Conservation (phyloP, 2,329 filamentous ascomycete species). For the Paraphaeosphaeria sporulosa region DNA sequence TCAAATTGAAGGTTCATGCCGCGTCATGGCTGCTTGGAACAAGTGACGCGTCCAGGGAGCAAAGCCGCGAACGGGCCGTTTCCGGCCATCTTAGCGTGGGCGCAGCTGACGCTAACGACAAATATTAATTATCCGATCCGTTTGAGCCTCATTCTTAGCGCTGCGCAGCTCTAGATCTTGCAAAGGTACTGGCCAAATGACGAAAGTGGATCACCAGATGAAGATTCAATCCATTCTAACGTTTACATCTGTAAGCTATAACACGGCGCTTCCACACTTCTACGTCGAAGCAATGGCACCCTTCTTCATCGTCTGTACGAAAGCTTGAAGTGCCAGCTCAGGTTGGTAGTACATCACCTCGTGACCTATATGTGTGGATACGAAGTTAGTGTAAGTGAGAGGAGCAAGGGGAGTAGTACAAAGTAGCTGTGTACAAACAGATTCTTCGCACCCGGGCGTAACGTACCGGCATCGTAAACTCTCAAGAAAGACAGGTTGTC, state of each 20-base stretch:
- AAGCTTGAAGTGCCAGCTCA: constrained; percentile 55
- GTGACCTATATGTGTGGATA: constrained; percentile 39
- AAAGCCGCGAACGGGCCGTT: neutral
- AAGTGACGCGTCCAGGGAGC: neutral
- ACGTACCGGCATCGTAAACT: constrained; percentile 50
- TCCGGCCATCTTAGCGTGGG: neutral
- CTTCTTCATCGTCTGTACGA: constrained; percentile 56
- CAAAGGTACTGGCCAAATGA: neutral
- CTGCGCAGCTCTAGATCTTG: neutral
- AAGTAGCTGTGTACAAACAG: neutral
- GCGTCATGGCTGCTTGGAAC: no score
- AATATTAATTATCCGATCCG: neutral
- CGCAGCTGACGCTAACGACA: neutral
- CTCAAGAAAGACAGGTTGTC: constrained; percentile 66
- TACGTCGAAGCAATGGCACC: constrained; percentile 47
- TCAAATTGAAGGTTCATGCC: no score
- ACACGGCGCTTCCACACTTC: neutral
- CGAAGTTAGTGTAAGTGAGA: neutral
- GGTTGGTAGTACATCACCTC: constrained; percentile 60
- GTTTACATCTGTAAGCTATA: neutral
- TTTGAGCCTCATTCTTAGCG: neutral
- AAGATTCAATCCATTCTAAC: neutral
- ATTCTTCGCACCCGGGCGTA: neutral
- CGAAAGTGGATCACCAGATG: neutral
- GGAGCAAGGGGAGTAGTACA: neutral